phyloP scores from a whole-genome alignment of 176 grass and related monocot genomes.

The Eleusine coracana region DNA sequence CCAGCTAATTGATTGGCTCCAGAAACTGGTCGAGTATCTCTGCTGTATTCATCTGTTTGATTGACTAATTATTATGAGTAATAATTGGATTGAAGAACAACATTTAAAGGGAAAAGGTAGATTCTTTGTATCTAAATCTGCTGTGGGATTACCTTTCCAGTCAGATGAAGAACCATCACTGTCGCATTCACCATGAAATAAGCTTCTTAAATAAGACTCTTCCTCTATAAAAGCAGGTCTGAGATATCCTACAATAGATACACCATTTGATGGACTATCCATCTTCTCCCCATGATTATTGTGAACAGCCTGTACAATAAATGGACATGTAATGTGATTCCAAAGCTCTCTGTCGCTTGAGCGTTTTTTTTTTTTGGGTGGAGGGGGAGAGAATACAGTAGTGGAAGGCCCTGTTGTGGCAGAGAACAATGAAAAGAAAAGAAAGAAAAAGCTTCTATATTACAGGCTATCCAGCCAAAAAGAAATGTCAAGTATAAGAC shows the following conservation, averaged over 20 bases:
- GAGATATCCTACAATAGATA: slow-evolving; percentile 86
- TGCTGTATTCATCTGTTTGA: slow-evolving; percentile 56
- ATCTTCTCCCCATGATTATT: slow-evolving; percentile 56
- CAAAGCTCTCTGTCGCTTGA: slow-evolving; percentile 2
- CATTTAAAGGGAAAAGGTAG: slow-evolving; percentile 21
- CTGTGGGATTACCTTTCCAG: slow-evolving; percentile 58
- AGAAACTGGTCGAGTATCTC: slow-evolving; percentile 47
- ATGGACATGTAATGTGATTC: slow-evolving; percentile 22
- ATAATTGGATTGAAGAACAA: slow-evolving; percentile 1
- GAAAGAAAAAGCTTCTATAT: neutral
- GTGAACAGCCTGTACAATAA: slow-evolving; percentile 62
- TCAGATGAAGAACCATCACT: slow-evolving; percentile 57
- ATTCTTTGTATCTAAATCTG: slow-evolving; percentile 7
- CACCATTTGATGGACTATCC: slow-evolving; percentile 77
- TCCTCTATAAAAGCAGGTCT: slow-evolving; percentile 84
- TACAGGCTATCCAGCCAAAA: neutral
- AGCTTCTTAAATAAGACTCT: slow-evolving; percentile 83
- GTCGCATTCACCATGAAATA: slow-evolving; percentile 56
- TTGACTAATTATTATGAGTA: slow-evolving; percentile 36
- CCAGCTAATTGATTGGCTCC: slow-evolving; percentile 55
- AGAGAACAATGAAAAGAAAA: neutral
- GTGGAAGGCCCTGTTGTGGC: neutral
- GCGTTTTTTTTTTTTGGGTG: neutral
- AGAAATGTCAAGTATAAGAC: neutral
- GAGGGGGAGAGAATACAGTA: neutral